Conservation (phyloP, 371 early-diverging fungal genomes). For the Circinella minor region DNA sequence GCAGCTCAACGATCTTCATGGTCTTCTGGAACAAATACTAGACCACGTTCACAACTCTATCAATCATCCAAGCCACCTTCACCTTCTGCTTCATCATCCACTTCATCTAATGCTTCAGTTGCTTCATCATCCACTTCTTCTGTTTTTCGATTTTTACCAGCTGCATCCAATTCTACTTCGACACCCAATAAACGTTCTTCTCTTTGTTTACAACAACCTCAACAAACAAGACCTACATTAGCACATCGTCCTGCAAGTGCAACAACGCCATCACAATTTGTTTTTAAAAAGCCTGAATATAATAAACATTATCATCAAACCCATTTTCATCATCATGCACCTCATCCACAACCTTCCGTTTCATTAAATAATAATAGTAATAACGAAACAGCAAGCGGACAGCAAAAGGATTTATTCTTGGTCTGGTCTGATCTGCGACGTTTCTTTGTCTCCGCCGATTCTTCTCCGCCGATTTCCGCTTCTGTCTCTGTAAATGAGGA, state of each 20-base stretch:
- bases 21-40: conserved; percentile 1
- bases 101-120: conserved; percentile 24
- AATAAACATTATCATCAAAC: conserved; percentile 42
- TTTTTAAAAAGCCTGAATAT: conserved; percentile 47
- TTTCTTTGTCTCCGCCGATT: conserved; percentile 28
- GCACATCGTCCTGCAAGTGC: conserved; percentile 26
- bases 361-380: neutral
- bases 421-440: conserved; percentile 34
- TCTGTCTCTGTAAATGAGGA: conserved; percentile 8
- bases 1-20: conserved; percentile 14
- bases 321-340: conserved; percentile 37
- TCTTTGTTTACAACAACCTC: conserved; percentile 6
- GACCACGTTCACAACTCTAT: conserved; percentile 45
- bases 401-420: conserved; percentile 19
- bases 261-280: conserved; percentile 40
- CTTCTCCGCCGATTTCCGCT: conserved; percentile 21
- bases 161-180: conserved; percentile 10
- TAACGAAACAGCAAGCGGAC: neutral
- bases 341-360: neutral
- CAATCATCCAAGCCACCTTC: conserved; percentile 37
- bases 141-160: conserved; percentile 6
- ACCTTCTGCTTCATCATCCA: conserved; percentile 24
- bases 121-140: conserved; percentile 15
- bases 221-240: conserved; percentile 18
- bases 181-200: conserved; percentile 12